These are phyloP conservation scores for Colletotrichum paranaense DNA, from an alignment of 2,329 filamentous ascomycete genomes.

Conservation along the genomic window DNA sequence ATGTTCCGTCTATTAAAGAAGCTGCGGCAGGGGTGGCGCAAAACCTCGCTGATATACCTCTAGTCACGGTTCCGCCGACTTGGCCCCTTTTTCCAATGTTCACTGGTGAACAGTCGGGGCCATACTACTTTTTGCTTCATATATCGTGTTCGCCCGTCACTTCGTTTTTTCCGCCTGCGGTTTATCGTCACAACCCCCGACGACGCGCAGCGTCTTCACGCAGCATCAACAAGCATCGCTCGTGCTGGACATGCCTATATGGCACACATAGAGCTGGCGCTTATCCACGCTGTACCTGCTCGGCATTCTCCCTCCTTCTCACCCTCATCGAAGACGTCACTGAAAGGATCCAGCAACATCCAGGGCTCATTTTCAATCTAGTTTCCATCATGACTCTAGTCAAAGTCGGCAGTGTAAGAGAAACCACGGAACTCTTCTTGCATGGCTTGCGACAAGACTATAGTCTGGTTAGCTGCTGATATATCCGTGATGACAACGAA, in stretches of 20 bases:
- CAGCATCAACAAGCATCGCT: not conserved
- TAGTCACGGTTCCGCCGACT: slow-evolving; percentile 18
- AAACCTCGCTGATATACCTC: slow-evolving; percentile 17
- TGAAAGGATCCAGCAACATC: not conserved
- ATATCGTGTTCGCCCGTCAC: slow-evolving; percentile 20
- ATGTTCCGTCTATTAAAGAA: slow-evolving; percentile 34
- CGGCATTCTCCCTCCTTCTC: slow-evolving; percentile 2
- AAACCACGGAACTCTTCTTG: slow-evolving; percentile 99
- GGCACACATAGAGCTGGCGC: slow-evolving; percentile 3
- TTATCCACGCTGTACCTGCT: not conserved
- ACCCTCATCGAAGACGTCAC: slow-evolving; percentile 1
- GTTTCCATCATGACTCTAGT: slow-evolving; percentile 55
- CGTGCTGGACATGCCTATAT: not conserved
- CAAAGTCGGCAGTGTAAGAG: slow-evolving; percentile 95
- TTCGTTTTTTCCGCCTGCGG: slow-evolving; percentile 16
- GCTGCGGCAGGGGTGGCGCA: slow-evolving; percentile 16
- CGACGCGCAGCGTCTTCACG: slow-evolving; percentile 16
- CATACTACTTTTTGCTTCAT: slow-evolving; percentile 19
- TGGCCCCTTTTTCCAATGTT: slow-evolving; percentile 22
- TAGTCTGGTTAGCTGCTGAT: slow-evolving; percentile 12
- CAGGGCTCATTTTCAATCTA: not conserved
- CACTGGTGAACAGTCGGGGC: slow-evolving; percentile 19
- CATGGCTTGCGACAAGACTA: slow-evolving; percentile 97
- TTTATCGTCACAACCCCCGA: slow-evolving; percentile 6
- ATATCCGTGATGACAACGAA: not conserved